Base-by-base conservation (phyloP, 768 basidiomycete genomes). In the Macrolepiota albuminosa region DNA sequence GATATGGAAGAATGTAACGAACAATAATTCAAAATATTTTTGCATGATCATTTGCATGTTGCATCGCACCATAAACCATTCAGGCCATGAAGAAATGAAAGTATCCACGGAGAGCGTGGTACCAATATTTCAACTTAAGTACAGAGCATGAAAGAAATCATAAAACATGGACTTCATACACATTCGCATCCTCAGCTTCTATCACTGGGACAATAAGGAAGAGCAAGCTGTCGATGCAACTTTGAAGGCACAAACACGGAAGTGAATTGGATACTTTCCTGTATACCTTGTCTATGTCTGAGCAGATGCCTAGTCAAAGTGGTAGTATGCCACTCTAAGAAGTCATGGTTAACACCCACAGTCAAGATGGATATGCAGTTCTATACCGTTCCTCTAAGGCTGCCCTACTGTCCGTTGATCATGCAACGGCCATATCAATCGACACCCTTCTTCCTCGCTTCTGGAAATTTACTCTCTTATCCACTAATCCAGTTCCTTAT, bases 401-500 rank as follows among this genome's bases (percentile, higher is more conserved):
- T 10, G 80, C 80, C 1, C 72, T 90, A 18, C 62, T 89, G 48
- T 79, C 84, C 1, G 68, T 88, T 37, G 72, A 75, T 37, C 64
- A 68, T 0, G 70, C 68, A 6, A 69, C 75, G 33, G 81, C 79
- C 49, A 68, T 69, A 50, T 69, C 69, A 24, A 75, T 94, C 62
- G 87, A 89, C 63, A 78, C 77, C 10, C 66, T 83, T 62, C 77
- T 92, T n/a, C 93, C 91, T 1, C 79, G 76, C 14, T 87, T 84
- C 74, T 89, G 90, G 83, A 90, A 84, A 62, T 81, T 88, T 8
- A 83, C 82, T 16, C 75, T 84, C 1, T 72, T 95, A 11, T 86
- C 90, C 2, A 51, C 68, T 4, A 61, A 64, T 0, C 84, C 88
- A 10, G 64, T 79, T 4, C 50, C 80, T 0, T 81, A 79, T 67